Evolutionary conservation across 2,329 filamentous ascomycete genomes (phyloP), one percentile per base, ranked within the genome.

Genomic region (Colletotrichum karsti): DNA sequence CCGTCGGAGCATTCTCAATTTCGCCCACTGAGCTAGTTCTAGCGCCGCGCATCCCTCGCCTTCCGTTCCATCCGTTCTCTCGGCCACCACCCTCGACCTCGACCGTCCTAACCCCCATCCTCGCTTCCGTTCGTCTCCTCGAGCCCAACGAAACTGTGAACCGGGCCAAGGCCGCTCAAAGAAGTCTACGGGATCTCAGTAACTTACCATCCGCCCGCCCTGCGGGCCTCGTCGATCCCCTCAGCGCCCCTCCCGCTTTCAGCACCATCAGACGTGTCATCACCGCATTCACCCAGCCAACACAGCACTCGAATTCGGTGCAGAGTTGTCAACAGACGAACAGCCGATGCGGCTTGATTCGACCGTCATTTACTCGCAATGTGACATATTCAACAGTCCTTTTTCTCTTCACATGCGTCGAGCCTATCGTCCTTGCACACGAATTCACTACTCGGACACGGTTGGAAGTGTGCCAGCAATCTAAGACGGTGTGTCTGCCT

Each of bases 181-280:
- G n/a, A 46, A 10, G 13, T 35, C 46, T 13, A 48, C 24, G 63
- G 48, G 64, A 39, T 37, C 20, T 41, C 59, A 51, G 12, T 53
- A 63, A n/a, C n/a, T n/a, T n/a, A n/a, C n/a, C n/a, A n/a, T n/a
- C 26, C 26, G 53, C 51, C 39, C 51, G 15, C 13, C 22, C 24
- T 35, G 53, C 39, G 35, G 60, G 3, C 39, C n/a, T 22, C 10
- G 64, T 67, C 64, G 53, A 64, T 59, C 64, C 22, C 33, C 64
- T 48, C 44, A 37, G 59, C 44, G 30, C 44, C 60, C 59, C 64
- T 64, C 53, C 64, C 64, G 64, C 64, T 64, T 67, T 64, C 64
- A 54, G 60, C 53, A 24, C 30, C 53, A 44, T 67, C 50, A 53
- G 50, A 56, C 58, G 50, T 63, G 41, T 62, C 46, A 64, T 28